Conservation (phyloP, 2,329 filamentous ascomycete species). For the Diaporthe ilicicola region DNA sequence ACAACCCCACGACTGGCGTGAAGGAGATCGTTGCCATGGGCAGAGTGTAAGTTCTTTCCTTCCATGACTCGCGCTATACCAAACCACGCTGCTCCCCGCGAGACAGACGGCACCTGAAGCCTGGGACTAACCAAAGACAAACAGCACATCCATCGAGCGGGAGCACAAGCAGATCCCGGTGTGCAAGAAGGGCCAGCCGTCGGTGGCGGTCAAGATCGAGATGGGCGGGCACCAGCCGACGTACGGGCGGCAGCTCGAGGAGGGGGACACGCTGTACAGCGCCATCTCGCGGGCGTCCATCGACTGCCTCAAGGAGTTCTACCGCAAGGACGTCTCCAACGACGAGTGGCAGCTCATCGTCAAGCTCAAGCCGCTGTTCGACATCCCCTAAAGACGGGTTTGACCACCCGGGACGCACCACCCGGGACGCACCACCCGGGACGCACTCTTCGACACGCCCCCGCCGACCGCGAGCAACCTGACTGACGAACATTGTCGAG, state of each 20-base stretch:
- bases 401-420: neutral
- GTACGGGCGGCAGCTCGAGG: slow-evolving; percentile 95
- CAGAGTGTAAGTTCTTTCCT: slow-evolving; percentile 79
- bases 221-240: slow-evolving; percentile 89
- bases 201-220: slow-evolving; percentile 97
- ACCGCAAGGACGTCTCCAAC: slow-evolving; percentile 84
- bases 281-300: slow-evolving; percentile 88
- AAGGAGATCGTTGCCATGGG: slow-evolving; percentile 89
- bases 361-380: slow-evolving; percentile 94
- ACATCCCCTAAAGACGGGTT: slow-evolving; percentile 75
- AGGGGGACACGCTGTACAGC: slow-evolving; percentile 87
- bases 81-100: neutral
- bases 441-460: neutral
- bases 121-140: neutral
- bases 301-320: slow-evolving; percentile 95
- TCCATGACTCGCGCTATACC: neutral
- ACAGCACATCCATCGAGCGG: slow-evolving; percentile 92
- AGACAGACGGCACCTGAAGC: neutral
- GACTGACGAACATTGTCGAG: too few relatives aligned
- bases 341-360: slow-evolving; percentile 96
- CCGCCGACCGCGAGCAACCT: too few relatives aligned
- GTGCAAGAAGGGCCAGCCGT: slow-evolving; percentile 97
- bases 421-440: neutral
- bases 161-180: slow-evolving; percentile 94
- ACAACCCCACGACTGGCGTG: slow-evolving; percentile 77